Evolutionary conservation across 2,329 filamentous ascomycete genomes (phyloP).

Genomic region (Fusarium nanum): DNA sequence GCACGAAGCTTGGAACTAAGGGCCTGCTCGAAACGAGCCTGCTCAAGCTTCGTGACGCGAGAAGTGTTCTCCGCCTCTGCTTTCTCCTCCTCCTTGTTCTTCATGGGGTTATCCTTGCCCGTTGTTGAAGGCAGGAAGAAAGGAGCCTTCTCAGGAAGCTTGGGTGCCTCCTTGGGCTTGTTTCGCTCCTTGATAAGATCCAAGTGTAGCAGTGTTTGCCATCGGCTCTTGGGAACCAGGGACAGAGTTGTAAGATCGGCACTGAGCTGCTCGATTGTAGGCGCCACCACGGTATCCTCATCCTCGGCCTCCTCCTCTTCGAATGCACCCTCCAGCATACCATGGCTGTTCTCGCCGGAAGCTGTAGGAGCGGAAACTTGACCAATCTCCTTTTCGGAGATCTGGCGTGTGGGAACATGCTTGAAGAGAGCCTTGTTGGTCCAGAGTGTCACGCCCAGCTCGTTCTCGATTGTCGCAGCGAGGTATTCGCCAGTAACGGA

Average conservation of each 20-base stretch:
- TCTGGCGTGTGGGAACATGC: constrained; percentile 85
- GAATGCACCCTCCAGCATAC: constrained; percentile 81
- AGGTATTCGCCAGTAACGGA: constrained; percentile 92
- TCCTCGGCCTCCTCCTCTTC: constrained; percentile 65
- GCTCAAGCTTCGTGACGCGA: constrained; percentile 76
- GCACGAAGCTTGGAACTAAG: constrained; percentile 68
- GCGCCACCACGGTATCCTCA: constrained; percentile 66
- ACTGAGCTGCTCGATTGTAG: constrained; percentile 80
- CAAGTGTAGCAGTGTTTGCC: constrained; percentile 93
- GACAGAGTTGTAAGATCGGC: constrained; percentile 88
- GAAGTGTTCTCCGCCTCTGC: constrained; percentile 64
- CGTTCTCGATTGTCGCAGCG: constrained; percentile 85
- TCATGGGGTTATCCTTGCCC: constrained; percentile 58
- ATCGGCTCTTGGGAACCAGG: constrained; percentile 87
- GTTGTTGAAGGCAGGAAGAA: constrained; percentile 87
- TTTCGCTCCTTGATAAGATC: constrained; percentile 94
- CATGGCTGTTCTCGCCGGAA: constrained; percentile 84
- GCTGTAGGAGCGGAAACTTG: constrained; percentile 76
- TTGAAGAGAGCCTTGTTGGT: constrained; percentile 93
- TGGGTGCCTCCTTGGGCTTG: constrained; percentile 91
- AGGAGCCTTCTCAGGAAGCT: constrained; percentile 91
- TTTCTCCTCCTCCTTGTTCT: constrained; percentile 47
- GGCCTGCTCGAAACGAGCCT: constrained; percentile 65
- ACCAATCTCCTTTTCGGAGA: constrained; percentile 79
- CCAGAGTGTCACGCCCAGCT: constrained; percentile 93